phyloP scores from a whole-genome alignment of 441 rosid species.

The Croton laevigatus region DNA sequence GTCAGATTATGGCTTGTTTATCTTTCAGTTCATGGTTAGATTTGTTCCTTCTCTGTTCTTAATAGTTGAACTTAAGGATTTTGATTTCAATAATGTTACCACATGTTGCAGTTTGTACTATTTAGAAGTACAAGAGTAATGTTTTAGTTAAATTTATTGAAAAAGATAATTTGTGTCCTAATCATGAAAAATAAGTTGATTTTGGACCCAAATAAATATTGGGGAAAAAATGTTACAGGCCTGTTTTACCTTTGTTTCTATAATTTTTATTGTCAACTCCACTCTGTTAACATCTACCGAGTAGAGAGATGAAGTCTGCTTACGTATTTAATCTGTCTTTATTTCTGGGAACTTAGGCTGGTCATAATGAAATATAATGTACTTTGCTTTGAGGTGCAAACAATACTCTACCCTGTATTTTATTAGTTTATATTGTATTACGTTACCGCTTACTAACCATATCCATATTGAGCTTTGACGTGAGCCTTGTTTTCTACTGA shows the following conservation, averaged over 20 bases:
- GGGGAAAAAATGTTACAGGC: neutral
- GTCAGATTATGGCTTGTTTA: neutral
- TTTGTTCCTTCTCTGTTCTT: neutral
- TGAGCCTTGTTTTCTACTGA: slow-evolving; percentile 1
- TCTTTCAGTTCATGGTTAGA: neutral
- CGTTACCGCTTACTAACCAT: too few species aligned
- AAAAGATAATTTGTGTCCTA: neutral
- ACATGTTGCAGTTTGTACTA: neutral
- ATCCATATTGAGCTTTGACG: slow-evolving; percentile 13
- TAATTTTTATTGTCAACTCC: neutral
- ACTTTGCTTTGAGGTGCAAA: too few species aligned
- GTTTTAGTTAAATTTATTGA: neutral
- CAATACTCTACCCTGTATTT: too few species aligned
- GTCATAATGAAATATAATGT: too few species aligned
- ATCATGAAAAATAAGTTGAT: neutral
- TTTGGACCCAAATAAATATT: too few species aligned
- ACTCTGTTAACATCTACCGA: neutral
- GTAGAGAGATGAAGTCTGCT: neutral
- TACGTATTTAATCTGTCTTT: neutral
- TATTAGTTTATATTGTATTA: too few species aligned
- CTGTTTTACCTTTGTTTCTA: neutral
- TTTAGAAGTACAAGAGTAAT: neutral
- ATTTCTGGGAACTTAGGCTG: neutral
- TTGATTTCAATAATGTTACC: neutral
- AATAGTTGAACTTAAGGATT: neutral